phyloP scores from a whole-genome alignment of 1,139 yeast species.

The Sugiyamaella castrensis region DNA sequence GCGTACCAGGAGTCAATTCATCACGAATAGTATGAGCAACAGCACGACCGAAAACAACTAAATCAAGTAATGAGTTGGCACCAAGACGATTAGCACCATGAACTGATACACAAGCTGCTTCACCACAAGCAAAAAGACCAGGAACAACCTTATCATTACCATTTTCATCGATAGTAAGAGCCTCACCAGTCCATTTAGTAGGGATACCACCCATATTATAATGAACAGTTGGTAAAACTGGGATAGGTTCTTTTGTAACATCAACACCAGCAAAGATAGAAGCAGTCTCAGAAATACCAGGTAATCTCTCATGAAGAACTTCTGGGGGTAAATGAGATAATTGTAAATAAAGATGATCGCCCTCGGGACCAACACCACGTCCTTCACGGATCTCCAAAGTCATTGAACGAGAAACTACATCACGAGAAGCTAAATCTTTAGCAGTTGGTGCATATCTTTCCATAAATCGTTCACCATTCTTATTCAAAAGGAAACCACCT shows the following conservation, averaged over 20 bases:
- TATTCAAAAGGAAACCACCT: slow-evolving; percentile 95
- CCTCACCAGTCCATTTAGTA: slow-evolving; percentile 97
- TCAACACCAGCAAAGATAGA: slow-evolving; percentile 98
- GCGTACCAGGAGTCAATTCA: slow-evolving; percentile 80
- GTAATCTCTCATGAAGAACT: slow-evolving; percentile 91
- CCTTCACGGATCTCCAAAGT: slow-evolving; percentile 98
- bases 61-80: slow-evolving; percentile 95
- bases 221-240: slow-evolving; percentile 97
- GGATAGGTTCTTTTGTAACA: slow-evolving; percentile 98
- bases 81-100: slow-evolving; percentile 99
- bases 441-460: slow-evolving; percentile 99
- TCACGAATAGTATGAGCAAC: slow-evolving; percentile 90
- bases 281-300: slow-evolving; percentile 99
- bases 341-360: slow-evolving; percentile 95
- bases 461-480: slow-evolving; percentile 99
- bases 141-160: slow-evolving; percentile 92
- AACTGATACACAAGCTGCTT: slow-evolving; percentile 98
- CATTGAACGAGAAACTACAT: slow-evolving; percentile 96
- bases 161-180: slow-evolving; percentile 71
- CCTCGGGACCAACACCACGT: slow-evolving; percentile 96
- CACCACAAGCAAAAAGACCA: slow-evolving; percentile 97
- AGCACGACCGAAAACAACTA: slow-evolving; percentile 98
- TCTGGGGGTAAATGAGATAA: slow-evolving; percentile 90
- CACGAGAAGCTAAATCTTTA: slow-evolving; percentile 97
- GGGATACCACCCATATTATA: slow-evolving; percentile 99